phyloP scores from a whole-genome alignment of 352 stramenopile species.

The Phytophthora parvispora region DNA sequence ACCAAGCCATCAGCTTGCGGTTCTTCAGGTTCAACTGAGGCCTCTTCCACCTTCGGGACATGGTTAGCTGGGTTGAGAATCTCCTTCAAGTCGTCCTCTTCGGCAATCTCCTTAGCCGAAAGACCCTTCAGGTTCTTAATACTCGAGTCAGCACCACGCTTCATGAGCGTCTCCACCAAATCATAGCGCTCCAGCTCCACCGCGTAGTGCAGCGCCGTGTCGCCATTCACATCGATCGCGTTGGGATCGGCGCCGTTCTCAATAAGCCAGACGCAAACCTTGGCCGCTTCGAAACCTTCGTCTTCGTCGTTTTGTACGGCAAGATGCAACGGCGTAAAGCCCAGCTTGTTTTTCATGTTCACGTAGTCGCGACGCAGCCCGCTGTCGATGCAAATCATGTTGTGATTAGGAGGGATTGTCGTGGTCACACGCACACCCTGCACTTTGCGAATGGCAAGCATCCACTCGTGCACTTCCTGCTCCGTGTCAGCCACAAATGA shows the following conservation, averaged over 20 bases:
- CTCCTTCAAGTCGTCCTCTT: constrained; percentile 84
- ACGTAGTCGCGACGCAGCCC: constrained; percentile 84
- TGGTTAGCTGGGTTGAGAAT: constrained; percentile 74
- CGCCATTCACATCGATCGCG: constrained; percentile 79
- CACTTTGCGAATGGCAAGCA: constrained; percentile 89
- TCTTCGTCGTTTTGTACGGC: constrained; percentile 91
- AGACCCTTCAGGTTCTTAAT: constrained; percentile 81
- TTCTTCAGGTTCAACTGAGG: constrained; percentile 22
- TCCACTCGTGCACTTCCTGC: constrained; percentile 90
- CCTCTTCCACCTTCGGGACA: constrained; percentile 41
- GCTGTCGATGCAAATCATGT: constrained; percentile 93
- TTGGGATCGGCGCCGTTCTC: constrained; percentile 88
- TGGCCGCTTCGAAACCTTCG: constrained; percentile 90
- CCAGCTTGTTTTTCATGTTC: constrained; percentile 90
- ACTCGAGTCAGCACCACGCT: constrained; percentile 80
- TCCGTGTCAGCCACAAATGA: constrained; percentile 90
- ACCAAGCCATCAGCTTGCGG: constrained; percentile 31
- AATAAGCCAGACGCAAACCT: constrained; percentile 90
- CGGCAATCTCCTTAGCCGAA: constrained; percentile 74
- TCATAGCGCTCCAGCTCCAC: constrained; percentile 86
- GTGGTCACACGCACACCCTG: constrained; percentile 83
- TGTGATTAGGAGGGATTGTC: constrained; percentile 76
- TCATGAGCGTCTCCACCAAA: constrained; percentile 89
- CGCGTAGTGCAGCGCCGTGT: constrained; percentile 90
- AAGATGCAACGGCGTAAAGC: constrained; percentile 84